Percentiles rank a stretch among this genome's conserved stretches.
Evolutionary conservation across 805 yeast species (phyloP).

Genomic region (Saturnispora ahearnii): DNA sequence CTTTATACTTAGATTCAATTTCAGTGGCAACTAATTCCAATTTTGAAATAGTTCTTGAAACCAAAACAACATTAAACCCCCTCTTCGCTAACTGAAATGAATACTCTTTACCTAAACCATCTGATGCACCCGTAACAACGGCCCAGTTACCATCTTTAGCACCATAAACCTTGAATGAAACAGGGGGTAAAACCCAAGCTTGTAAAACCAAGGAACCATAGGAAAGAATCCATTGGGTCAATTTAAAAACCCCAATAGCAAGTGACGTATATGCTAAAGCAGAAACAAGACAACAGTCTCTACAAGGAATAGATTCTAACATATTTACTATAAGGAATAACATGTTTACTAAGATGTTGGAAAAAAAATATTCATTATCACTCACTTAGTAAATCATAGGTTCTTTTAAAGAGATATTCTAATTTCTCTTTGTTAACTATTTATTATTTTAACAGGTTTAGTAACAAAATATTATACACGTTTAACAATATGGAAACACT

Average conservation of each 20-base stretch:
- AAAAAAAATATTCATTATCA: background rate
- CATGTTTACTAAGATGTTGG: background rate
- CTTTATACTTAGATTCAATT: constrained; percentile 49
- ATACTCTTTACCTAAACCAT: constrained; percentile 93
- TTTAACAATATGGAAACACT: background rate
- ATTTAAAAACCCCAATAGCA: constrained; percentile 54
- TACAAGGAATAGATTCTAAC: background rate
- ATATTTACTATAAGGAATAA: background rate
- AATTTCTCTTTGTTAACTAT: background rate
- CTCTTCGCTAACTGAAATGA: constrained; percentile 75
- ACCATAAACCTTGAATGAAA: constrained; percentile 61
- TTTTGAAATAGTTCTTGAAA: constrained; percentile 73
- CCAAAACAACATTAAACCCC: constrained; percentile 76
- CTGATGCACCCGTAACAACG: constrained; percentile 95
- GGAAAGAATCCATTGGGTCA: constrained; percentile 43
- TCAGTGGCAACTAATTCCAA: constrained; percentile 58
- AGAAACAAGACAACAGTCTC: constrained; percentile 6
- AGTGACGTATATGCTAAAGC: constrained; percentile 33
- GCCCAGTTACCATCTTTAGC: constrained; percentile 75
- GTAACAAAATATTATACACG: background rate
- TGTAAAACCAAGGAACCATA: constrained; percentile 48
- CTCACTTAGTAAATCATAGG: background rate
- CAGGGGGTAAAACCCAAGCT: constrained; percentile 54
- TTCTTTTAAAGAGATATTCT: no score
- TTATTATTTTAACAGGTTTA: background rate